These are phyloP conservation scores for Drechslerella coelobrocha DNA, from an alignment of 2,329 filamentous ascomycete species.

Conservation along the genomic window DNA sequence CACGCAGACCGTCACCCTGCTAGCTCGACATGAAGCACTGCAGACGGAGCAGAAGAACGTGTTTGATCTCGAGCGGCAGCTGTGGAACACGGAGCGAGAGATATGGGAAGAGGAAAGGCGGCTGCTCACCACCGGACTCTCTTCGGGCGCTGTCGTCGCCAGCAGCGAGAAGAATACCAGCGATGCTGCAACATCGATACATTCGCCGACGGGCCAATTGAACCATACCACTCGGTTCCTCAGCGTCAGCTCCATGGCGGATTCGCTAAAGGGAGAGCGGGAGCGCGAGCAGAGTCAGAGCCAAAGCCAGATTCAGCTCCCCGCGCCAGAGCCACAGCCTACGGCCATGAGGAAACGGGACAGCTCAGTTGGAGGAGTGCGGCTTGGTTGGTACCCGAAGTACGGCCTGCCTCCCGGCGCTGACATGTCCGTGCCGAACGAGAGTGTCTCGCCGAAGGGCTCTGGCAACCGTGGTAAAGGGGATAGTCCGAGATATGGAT, in stretches of 20 bases:
- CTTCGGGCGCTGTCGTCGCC: background rate
- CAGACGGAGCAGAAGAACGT: constrained; percentile 39
- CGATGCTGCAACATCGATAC: background rate
- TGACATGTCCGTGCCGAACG: constrained; percentile 15
- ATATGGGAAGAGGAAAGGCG: constrained; percentile 49
- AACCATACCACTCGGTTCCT: constrained; percentile 42
- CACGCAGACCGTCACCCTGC: constrained; percentile 37
- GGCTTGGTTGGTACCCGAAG: constrained; percentile 45
- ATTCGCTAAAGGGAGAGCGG: constrained; percentile 13
- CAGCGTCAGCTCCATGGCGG: constrained; percentile 47
- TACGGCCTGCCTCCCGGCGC: constrained; percentile 16
- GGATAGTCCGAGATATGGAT: constrained; percentile 39
- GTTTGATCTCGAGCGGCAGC: constrained; percentile 48
- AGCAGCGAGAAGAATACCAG: background rate
- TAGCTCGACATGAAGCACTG: constrained; percentile 42
- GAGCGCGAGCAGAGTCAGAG: constrained; percentile 1
- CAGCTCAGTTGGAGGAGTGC: constrained; percentile 16
- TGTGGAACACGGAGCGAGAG: constrained; percentile 45
- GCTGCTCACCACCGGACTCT: constrained; percentile 26
- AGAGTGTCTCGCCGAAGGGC: constrained; percentile 44
- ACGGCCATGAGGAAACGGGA: constrained; percentile 8
- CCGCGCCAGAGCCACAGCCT: constrained; percentile 18
- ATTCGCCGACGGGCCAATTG: constrained; percentile 14
- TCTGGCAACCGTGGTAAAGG: constrained; percentile 21
- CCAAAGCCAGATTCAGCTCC: constrained; percentile 13